Evolutionary conservation across 345 rosid species (phyloP), one percentile per base, ranked within the genome.

Genomic region (Hypericum androsaemum): DNA sequence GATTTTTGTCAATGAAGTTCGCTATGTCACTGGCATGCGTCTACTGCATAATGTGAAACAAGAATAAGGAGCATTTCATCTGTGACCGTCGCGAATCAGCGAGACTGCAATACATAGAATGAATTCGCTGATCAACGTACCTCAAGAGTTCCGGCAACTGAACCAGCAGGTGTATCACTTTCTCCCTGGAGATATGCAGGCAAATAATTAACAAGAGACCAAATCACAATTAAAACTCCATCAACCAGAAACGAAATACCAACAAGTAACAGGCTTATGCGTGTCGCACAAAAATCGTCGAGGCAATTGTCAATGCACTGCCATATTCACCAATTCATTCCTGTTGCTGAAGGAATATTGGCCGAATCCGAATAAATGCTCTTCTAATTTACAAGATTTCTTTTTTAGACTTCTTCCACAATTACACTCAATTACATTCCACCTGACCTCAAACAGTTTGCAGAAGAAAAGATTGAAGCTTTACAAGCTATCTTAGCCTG

Each of bases 11-110:
- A 15, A 89, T 82, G 53, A 86, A 86, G 58, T 84, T 74, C 3
- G 88, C 94, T 39, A 86, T 71, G 70, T 82, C 90, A 67, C 83
- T 71, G 56, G 94, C 97, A 60, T 89, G 95, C 16, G 90, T 86
- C 97, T 86, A 89, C 79, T 72, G 76, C 77, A 75, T 38, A 64
- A 68, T 62, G 54, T 41, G 51, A 36, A 49, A 53, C 57, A 10
- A 8, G 58, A 63, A 52, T 35, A 49, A 7, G 47, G 47, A 52
- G 58, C 47, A 42, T 54, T 60, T 62, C 40, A n/a, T 47, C 41
- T 55, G 62, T 8, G 40, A 2, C 41, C 1, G 46, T 49, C 41
- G 53, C 28, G 43, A 41, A 3, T 22, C 28, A 62, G 43, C 40
- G 4, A 22, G 32, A 22, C 4, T 22, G 32, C 32, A 22, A 1